These are phyloP conservation scores for Rhodotorula sphaerocarpa DNA, from an alignment of 768 basidiomycete genomes.

Conservation along the genomic window DNA sequence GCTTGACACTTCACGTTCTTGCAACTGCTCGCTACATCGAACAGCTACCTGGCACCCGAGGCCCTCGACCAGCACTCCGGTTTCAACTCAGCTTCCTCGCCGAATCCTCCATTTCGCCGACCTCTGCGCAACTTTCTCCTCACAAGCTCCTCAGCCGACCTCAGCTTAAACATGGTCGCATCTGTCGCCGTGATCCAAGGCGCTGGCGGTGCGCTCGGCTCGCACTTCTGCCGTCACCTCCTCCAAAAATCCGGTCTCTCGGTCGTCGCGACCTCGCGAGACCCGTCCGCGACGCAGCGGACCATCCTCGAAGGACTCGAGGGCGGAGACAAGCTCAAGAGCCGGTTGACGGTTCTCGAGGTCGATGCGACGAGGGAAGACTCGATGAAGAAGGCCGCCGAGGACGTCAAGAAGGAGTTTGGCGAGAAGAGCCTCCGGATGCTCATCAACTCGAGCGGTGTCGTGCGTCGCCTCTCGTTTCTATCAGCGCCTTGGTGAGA, in stretches of 20 bases:
- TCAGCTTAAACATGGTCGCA: neutral
- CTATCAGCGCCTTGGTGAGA: neutral
- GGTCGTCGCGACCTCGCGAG: conserved; percentile 44
- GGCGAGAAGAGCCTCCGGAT: conserved; percentile 43
- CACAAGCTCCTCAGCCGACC: neutral
- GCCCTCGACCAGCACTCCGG: too few species aligned
- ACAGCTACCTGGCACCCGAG: too few species aligned
- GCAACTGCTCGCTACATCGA: too few species aligned
- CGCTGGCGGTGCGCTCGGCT: conserved; percentile 14
- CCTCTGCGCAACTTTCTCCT: neutral
- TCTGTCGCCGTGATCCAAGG: conserved; percentile 38
- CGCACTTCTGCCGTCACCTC: conserved; percentile 41
- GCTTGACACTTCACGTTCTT: too few species aligned
- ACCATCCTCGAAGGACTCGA: conserved; percentile 35
- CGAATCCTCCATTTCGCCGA: too few species aligned
- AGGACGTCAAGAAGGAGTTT: conserved; percentile 40
- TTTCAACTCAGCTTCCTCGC: too few species aligned
- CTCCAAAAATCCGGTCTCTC: conserved; percentile 42
- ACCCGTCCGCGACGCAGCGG: conserved; percentile 35
- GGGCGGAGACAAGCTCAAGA: conserved; percentile 27
- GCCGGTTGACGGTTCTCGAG: conserved; percentile 40
- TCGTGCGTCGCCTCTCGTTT: conserved; percentile 40
- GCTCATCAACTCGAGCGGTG: conserved; percentile 44
- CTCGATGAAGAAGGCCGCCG: conserved; percentile 42
- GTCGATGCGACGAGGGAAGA: conserved; percentile 43